Evolutionary conservation across 2,329 filamentous ascomycete genomes (phyloP).

Genomic region (Aspergillus sp.): DNA sequence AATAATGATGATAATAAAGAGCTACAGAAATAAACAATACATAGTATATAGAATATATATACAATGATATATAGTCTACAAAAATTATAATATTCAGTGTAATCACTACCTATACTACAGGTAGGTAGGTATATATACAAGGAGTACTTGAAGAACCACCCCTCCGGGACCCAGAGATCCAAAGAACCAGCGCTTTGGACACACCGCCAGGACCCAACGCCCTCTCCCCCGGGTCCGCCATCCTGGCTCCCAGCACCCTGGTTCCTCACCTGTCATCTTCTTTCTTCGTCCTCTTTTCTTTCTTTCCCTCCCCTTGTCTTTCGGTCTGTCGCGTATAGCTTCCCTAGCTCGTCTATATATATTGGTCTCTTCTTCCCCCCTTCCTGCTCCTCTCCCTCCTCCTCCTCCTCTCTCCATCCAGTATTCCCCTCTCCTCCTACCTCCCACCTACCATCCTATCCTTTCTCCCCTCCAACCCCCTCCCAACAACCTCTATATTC

Average conservation of each 20-base stretch:
- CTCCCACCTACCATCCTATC: neutral
- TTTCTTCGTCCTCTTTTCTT: conserved; percentile 1
- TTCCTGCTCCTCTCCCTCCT: neutral
- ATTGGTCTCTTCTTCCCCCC: neutral
- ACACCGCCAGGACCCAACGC: conserved; percentile 15
- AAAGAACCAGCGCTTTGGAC: conserved; percentile 6
- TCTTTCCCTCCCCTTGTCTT: neutral
- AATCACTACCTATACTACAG: no score
- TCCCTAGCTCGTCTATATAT: conserved; percentile 6
- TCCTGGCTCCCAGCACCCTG: conserved; percentile 8
- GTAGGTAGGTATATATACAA: neutral
- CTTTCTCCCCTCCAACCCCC: neutral
- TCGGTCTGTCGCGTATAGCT: neutral
- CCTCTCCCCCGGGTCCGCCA: conserved; percentile 16
- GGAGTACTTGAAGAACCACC: neutral
- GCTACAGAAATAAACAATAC: no score
- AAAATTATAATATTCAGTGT: no score
- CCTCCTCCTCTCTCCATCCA: neutral
- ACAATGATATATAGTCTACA: no score
- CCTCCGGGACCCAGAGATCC: no score
- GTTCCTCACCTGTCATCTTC: neutral
- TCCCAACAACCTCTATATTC: neutral
- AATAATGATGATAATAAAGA: neutral
- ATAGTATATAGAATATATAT: no score
- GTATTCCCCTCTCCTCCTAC: neutral